Conservation (phyloP, 495 filamentous ascomycete species). For the Lasiosphaeria hispida region DNA sequence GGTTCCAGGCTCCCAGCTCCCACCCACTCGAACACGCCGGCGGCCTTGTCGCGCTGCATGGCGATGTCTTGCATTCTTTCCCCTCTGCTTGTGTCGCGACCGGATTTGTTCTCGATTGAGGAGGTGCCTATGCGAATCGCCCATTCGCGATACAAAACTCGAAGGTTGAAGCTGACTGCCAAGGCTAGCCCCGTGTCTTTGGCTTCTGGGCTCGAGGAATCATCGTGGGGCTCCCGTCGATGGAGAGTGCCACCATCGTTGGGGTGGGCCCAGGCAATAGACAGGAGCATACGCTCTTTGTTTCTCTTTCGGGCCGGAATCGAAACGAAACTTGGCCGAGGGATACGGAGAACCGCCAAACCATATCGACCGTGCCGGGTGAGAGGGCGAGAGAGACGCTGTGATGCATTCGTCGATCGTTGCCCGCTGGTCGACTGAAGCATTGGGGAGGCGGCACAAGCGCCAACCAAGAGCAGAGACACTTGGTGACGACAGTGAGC, state of each 20-base stretch:
- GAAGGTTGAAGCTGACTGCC: no score
- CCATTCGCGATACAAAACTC: no score
- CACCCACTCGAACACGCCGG: neutral
- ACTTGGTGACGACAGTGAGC: neutral
- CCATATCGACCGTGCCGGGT: neutral
- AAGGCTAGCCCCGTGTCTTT: no score
- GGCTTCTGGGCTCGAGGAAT: no score
- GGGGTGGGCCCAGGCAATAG: no score
- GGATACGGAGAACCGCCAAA: neutral
- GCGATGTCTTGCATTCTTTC: no score
- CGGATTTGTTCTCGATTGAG: no score
- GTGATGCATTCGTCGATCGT: neutral
- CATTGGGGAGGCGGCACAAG: neutral
- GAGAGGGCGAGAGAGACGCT: neutral
- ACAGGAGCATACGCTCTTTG: neutral
- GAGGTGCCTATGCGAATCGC: no score
- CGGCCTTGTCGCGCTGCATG: neutral
- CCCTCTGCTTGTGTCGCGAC: no score
- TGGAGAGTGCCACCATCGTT: no score
- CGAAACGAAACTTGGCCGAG: slow-evolving; percentile 1
- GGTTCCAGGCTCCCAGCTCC: no score
- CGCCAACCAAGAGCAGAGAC: neutral
- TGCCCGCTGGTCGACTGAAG: neutral
- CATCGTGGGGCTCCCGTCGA: no score
- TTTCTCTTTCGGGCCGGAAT: neutral